Conservation (phyloP, 352 stramenopile genomes). For the Peronosclerospora sorghi region DNA sequence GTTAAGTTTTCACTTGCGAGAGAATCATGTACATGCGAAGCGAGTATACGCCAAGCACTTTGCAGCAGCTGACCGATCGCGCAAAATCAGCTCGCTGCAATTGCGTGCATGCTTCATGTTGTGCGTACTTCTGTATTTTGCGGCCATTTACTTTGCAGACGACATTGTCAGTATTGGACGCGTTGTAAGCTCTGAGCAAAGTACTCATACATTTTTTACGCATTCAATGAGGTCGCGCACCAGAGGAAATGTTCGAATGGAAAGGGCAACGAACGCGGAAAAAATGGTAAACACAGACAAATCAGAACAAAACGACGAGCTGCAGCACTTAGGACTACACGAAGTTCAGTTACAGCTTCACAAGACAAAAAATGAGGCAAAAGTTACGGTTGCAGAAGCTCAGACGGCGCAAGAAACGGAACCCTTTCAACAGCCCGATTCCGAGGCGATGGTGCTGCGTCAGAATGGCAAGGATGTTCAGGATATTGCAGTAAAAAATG, state of each 20-base stretch:
- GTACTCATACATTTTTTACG: conserved; percentile 23
- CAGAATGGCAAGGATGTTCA: background rate
- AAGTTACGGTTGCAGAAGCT: conserved; percentile 7
- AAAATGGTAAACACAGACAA: conserved; percentile 3
- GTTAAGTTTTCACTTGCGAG: conserved; percentile 11
- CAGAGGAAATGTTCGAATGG: conserved; percentile 7
- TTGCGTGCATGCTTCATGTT: conserved; percentile 38
- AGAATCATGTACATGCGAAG: conserved; percentile 4
- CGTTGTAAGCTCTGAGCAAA: conserved; percentile 20
- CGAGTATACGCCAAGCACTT: conserved; percentile 14
- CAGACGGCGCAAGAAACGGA: conserved; percentile 5
- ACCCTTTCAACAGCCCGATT: conserved; percentile 1
- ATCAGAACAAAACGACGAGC: background rate
- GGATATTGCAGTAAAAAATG: conserved; percentile 1
- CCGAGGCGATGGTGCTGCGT: background rate
- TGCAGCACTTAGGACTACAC: background rate
- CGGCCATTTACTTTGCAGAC: conserved; percentile 40
- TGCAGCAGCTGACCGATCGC: conserved; percentile 11
- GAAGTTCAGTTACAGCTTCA: background rate
- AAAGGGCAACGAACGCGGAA: conserved; percentile 19
- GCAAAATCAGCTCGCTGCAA: conserved; percentile 34
- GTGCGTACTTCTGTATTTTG: conserved; percentile 43
- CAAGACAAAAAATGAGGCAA: conserved; percentile 1
- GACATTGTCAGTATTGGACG: conserved; percentile 26
- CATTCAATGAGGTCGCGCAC: conserved; percentile 15